Conservation (phyloP, 1,284 basidiomycete species). For the Melampsora americana region DNA sequence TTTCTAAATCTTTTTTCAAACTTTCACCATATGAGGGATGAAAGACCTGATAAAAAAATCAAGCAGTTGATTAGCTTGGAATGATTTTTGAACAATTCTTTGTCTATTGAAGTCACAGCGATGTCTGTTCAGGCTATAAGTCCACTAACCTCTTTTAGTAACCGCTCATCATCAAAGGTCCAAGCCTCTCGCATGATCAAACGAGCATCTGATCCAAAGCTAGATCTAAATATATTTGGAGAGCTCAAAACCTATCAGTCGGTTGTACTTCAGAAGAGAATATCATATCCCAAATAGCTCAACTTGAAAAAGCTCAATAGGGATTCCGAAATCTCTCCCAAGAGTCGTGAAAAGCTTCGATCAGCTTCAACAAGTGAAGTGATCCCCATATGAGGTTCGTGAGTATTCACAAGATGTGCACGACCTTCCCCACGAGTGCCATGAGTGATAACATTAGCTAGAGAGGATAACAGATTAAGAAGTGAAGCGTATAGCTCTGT, state of each 20-base stretch:
- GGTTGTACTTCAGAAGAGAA: neutral
- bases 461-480: no score
- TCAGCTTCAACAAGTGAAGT: constrained; percentile 21
- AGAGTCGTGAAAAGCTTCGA: constrained; percentile 17
- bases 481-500: neutral
- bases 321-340: constrained; percentile 16
- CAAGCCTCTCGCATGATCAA: constrained; percentile 25
- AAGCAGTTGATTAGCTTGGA: neutral
- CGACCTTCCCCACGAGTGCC: neutral
- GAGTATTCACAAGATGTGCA: constrained; percentile 30
- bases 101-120: neutral
- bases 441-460: no score
- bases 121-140: neutral
- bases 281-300: neutral
- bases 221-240: neutral
- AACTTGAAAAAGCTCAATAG: constrained; percentile 24
- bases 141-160: constrained; percentile 8
- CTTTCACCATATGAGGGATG: neutral
- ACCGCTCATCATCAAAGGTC: constrained; percentile 35
- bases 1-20: neutral
- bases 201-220: constrained; percentile 13
- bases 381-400: constrained; percentile 21
- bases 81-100: neutral
- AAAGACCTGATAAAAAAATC: neutral
- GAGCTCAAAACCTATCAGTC: neutral